Conservation (phyloP, 1,139 yeast genomes). For the Protomyces gravidus region DNA sequence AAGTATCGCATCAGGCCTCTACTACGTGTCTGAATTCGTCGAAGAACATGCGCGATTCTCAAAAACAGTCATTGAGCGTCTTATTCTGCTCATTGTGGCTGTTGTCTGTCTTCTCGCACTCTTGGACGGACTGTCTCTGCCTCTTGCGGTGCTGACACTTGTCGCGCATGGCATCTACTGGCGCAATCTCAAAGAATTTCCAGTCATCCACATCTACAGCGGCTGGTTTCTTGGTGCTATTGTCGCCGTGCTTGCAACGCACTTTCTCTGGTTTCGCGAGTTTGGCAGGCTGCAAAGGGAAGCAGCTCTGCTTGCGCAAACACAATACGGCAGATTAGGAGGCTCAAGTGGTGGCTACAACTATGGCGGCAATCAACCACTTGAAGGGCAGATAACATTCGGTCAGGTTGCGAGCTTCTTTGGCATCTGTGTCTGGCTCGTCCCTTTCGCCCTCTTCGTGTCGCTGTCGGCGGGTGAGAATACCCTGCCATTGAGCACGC, state of each 20-base stretch:
- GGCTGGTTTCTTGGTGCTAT: conserved; percentile 70
- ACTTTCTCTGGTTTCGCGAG: conserved; percentile 82
- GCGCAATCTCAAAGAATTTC: conserved; percentile 74
- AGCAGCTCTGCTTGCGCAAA: conserved; percentile 42
- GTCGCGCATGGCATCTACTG: conserved; percentile 66
- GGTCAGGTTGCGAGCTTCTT: conserved; percentile 89
- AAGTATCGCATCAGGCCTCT: conserved; percentile 81
- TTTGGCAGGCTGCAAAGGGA: conserved; percentile 60
- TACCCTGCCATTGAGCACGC: conserved; percentile 54
- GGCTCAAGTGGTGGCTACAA: conserved; percentile 33
- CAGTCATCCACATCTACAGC: conserved; percentile 70
- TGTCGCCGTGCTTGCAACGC: conserved; percentile 69
- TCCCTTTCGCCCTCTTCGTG: conserved; percentile 89
- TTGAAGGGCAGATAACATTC: conserved; percentile 55
- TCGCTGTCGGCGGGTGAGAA: conserved; percentile 91
- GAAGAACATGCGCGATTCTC: conserved; percentile 92
- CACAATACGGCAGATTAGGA: conserved; percentile 25
- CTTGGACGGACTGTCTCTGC: conserved; percentile 74
- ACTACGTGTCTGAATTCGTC: conserved; percentile 83
- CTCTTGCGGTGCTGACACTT: conserved; percentile 60
- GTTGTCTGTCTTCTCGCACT: conserved; percentile 55
- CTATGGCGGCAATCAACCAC: conserved; percentile 42
- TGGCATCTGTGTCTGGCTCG: conserved; percentile 88
- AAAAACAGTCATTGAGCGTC: conserved; percentile 57
- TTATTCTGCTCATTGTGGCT: conserved; percentile 58